Percentiles rank a stretch among this genome's conserved stretches.
Evolutionary conservation across 805 yeast species (phyloP).

Genomic region (Hanseniaspora singularis): DNA sequence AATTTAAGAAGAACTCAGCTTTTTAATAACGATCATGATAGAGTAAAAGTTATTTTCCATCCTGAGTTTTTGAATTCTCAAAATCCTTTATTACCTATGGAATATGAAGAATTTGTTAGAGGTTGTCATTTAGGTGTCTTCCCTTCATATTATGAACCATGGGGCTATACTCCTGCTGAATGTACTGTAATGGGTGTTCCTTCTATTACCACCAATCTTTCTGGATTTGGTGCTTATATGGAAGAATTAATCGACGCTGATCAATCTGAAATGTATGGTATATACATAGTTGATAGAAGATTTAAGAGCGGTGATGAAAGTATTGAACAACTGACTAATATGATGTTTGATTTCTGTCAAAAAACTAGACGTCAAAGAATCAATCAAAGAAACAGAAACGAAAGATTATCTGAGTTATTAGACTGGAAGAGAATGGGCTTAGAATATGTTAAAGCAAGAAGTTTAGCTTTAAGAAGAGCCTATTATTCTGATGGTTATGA

Average conservation of each 20-base stretch:
- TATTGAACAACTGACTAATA: constrained; percentile 75
- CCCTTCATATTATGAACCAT: constrained; percentile 97
- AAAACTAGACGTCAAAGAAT: constrained; percentile 94
- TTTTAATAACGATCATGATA: constrained; percentile 78
- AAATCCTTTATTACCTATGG: constrained; percentile 84
- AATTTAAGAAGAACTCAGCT: constrained; percentile 85
- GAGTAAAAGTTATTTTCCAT: constrained; percentile 92
- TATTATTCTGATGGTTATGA: constrained; percentile 68
- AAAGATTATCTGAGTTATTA: constrained; percentile 76
- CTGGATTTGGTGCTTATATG: constrained; percentile 98
- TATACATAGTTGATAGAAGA: constrained; percentile 91
- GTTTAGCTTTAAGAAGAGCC: constrained; percentile 81
- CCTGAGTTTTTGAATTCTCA: constrained; percentile 93
- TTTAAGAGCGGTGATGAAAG: constrained; percentile 86
- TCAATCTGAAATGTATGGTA: constrained; percentile 81
- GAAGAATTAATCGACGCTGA: constrained; percentile 84
- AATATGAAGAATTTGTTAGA: constrained; percentile 93
- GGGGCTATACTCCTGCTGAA: constrained; percentile 99
- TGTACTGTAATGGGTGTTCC: constrained; percentile 99
- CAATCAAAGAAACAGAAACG: constrained; percentile 95
- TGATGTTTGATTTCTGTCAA: constrained; percentile 77
- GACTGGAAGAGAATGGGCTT: constrained; percentile 99
- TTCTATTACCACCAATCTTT: constrained; percentile 85
- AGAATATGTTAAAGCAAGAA: constrained; percentile 90
- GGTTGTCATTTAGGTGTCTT: constrained; percentile 97